phyloP scores from a whole-genome alignment of 176 grass and related monocot species.

The Carex cristatella region DNA sequence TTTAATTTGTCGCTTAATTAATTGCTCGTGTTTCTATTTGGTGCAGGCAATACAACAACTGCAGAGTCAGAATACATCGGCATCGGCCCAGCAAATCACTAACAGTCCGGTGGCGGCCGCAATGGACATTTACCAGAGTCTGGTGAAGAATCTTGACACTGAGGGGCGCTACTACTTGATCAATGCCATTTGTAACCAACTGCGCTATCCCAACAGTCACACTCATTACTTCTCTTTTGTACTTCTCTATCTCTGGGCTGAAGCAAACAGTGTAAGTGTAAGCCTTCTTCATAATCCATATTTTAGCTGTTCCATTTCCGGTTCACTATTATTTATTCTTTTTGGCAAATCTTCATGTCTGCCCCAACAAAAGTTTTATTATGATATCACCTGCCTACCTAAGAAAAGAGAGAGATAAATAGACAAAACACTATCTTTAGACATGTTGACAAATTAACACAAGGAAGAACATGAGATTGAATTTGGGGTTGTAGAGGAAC shows the following conservation, averaged over 20 bases:
- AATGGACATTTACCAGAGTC: slow-evolving; percentile 73
- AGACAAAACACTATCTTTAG: background rate
- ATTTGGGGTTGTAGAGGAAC: background rate
- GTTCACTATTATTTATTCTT: background rate
- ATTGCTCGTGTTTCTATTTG: background rate
- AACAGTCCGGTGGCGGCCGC: slow-evolving; percentile 60
- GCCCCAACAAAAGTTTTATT: too few relatives aligned
- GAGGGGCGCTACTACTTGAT: slow-evolving; percentile 80
- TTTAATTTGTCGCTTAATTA: background rate
- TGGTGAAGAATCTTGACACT: slow-evolving; percentile 77
- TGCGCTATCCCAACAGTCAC: slow-evolving; percentile 92
- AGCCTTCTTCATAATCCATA: background rate
- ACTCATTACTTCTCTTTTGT: slow-evolving; percentile 92
- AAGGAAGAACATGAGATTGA: background rate
- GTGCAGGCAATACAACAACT: slow-evolving; percentile 81
- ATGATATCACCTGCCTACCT: background rate
- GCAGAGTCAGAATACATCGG: slow-evolving; percentile 57
- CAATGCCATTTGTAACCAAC: slow-evolving; percentile 87
- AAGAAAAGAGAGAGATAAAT: background rate
- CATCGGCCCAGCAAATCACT: slow-evolving; percentile 47
- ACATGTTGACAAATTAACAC: background rate
- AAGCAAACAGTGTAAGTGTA: slow-evolving; percentile 77
- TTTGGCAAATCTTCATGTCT: background rate
- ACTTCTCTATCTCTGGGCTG: slow-evolving; percentile 79
- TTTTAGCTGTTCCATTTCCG: background rate